Evolutionary conservation across 2,329 filamentous ascomycete genomes (phyloP).

Genomic region (Camillea tinctor): DNA sequence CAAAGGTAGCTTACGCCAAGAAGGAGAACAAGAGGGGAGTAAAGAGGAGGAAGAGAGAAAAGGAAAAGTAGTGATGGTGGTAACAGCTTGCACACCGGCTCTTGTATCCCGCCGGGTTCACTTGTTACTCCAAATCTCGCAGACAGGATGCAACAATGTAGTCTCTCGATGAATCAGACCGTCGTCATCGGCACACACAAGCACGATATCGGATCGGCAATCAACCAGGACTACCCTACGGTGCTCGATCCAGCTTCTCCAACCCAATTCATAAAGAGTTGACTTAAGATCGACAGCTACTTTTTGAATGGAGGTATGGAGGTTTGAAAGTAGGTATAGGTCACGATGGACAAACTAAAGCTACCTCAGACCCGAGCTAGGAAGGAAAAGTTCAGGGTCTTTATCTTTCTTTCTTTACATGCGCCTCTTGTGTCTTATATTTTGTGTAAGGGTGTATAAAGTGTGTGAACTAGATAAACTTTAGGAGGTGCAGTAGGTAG

Average conservation of each 20-base stretch:
- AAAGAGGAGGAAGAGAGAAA: slow-evolving; percentile 16
- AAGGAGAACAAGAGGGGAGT: slow-evolving; percentile 2
- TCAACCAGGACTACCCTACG: not conserved
- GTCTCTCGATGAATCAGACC: slow-evolving; percentile 9
- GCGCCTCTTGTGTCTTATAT: not conserved
- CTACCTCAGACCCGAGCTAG: not conserved
- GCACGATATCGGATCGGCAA: slow-evolving; percentile 14
- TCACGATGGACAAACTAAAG: not conserved
- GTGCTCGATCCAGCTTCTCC: not conserved
- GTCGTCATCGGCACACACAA: slow-evolving; percentile 14
- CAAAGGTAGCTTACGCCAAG: slow-evolving; percentile 6
- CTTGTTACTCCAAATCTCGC: not conserved
- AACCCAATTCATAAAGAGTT: slow-evolving; percentile 9
- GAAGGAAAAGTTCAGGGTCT: not conserved
- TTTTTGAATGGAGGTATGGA: too few species aligned
- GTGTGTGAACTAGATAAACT: slow-evolving; percentile 15
- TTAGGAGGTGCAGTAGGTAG: slow-evolving; percentile 5
- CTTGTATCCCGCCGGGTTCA: not conserved
- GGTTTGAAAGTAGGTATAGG: not conserved
- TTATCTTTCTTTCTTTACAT: not conserved
- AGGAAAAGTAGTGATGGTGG: slow-evolving; percentile 11
- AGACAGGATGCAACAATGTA: not conserved
- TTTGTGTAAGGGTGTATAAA: too few species aligned
- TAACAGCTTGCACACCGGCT: slow-evolving; percentile 20
- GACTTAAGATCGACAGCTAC: not conserved